Base-by-base conservation (phyloP, 257 asterid genomes). In the Solanum tarijense region DNA sequence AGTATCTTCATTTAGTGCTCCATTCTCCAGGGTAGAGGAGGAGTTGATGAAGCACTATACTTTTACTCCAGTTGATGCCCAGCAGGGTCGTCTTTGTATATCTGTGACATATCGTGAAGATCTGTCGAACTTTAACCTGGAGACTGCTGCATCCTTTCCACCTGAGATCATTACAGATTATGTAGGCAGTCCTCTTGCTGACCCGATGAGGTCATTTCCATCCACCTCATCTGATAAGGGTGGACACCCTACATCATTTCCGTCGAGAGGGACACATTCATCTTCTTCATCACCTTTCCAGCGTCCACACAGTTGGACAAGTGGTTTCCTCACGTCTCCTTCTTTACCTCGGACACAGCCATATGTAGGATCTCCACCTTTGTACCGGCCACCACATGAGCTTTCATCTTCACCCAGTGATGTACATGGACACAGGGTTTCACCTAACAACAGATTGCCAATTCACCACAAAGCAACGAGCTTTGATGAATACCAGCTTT, bases 261-360 rank as follows among this genome's bases (percentile, higher is more conserved):
- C 92, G 14, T 72, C 89, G 2, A 90, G 95, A 91, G 94, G 92
- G 88, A 89, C 84, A 87, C 95, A 91, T 41, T 78, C 92, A 58
- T 85, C 92, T 86, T 66, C 96, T 75, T 87, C 96, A 3, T 88
- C 92, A 12, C 95, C 98, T 39, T 92, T 91, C 88, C 98, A 94
- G 66, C 94, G 95, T 36, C 99, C 98, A 9, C 98, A 94, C 89
- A 97, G 98, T 91, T 97, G 99, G 99, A 88, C 98, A n/a, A 93
- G 98, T 94, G 98, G 99, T 84, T 55, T 94, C 87, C 96, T 94
- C 85, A 90, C 91, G 92, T 96, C 92, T 65, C 72, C 88, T 88
- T 92, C 93, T 23, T 87, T 92, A 32, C 94, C 88, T 73, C 94
- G 88, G 88, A 90, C 84, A 83, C 98, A 93, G 85, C 93, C 89